Conservation (phyloP, 306 rosid genomes). For the barrel medic (Medicago truncatula) region DNA sequence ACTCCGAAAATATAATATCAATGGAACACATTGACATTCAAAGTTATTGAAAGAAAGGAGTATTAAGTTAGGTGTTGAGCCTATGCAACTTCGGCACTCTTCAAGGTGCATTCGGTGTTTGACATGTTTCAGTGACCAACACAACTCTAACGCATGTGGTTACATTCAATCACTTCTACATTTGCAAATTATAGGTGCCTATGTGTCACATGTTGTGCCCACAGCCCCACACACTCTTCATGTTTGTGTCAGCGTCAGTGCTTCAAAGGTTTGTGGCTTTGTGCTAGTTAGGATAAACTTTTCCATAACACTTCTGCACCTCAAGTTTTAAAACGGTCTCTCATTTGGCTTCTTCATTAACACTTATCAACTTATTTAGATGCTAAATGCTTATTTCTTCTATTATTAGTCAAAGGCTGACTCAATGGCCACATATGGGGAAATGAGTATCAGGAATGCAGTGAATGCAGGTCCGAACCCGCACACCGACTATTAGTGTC, state of each 20-base stretch:
- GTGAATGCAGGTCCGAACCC: not conserved
- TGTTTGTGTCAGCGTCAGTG: not conserved
- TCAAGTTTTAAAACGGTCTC: not conserved
- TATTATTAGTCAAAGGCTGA: not conserved
- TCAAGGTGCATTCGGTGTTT: no score
- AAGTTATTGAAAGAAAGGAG: not conserved
- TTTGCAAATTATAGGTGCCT: no score
- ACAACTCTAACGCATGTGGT: no score
- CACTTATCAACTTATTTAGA: not conserved
- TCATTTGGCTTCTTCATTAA: not conserved
- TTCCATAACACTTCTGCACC: not conserved
- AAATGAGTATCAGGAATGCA: not conserved
- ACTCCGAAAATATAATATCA: conserved; percentile 11
- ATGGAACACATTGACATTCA: not conserved
- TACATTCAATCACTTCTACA: no score
- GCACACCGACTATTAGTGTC: not conserved
- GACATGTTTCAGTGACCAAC: not conserved
- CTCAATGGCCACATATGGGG: not conserved
- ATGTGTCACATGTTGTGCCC: no score
- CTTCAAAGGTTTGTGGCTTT: not conserved
- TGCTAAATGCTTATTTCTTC: not conserved
- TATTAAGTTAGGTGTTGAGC: no score
- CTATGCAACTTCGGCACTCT: no score
- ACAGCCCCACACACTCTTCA: no score
- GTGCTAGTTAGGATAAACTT: conserved; percentile 5